A percentile compares a stretch with the other conserved stretches of the same genome.
Conservation (phyloP, 805 yeast species). For the Blastobotrys attinorum region DNA sequence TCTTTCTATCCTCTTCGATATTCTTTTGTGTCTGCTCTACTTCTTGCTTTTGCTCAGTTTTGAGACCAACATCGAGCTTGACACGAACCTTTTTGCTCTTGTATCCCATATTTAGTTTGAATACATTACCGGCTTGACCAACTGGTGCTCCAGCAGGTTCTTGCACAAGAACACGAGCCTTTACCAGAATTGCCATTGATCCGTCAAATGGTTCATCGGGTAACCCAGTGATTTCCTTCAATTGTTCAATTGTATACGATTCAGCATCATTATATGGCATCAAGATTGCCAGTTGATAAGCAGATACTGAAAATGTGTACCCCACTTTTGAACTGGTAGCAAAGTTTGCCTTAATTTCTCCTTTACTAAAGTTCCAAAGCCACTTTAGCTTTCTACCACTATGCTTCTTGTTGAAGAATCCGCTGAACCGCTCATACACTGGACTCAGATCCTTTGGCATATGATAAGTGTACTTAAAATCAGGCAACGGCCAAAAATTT, state of each 20-base stretch:
- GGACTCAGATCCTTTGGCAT: constrained; percentile 62
- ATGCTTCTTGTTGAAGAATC: constrained; percentile 66
- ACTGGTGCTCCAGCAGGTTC: constrained; percentile 44
- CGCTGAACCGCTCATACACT: constrained; percentile 59
- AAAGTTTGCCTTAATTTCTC: constrained; percentile 82
- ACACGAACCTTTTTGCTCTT: constrained; percentile 77
- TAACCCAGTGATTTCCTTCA: constrained; percentile 61
- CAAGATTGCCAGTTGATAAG: constrained; percentile 80
- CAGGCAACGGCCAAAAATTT: constrained; percentile 78
- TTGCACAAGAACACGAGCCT: constrained; percentile 65
- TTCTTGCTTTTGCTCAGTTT: constrained; percentile 57
- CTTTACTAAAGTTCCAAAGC: constrained; percentile 93
- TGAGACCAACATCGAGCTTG: constrained; percentile 56
- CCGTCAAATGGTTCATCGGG: constrained; percentile 59
- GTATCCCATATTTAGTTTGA: constrained; percentile 71
- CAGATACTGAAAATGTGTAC: constrained; percentile 60
- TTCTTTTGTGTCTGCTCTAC: constrained; percentile 69
- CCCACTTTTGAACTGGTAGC: constrained; percentile 63
- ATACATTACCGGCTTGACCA: constrained; percentile 52
- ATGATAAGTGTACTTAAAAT: constrained; percentile 39
- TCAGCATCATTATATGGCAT: constrained; percentile 72
- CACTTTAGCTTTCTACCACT: constrained; percentile 85
- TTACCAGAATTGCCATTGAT: constrained; percentile 72
- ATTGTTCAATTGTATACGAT: constrained; percentile 49
- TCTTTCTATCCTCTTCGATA: constrained; percentile 77